Base-by-base conservation (phyloP, 78 protist genomes). In the Speleostelium caveatum region DNA sequence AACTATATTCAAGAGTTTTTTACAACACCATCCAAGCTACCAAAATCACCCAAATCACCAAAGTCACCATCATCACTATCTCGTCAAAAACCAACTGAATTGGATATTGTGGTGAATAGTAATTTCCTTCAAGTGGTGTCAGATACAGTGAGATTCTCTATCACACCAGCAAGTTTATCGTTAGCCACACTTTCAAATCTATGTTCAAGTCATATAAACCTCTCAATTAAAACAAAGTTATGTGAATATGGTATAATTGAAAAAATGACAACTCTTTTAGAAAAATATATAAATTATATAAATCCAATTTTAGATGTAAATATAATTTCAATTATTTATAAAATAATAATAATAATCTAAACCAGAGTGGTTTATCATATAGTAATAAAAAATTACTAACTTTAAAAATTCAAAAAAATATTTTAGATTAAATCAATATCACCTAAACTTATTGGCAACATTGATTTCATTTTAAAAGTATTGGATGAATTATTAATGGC, bases 31-130 rank as follows among this genome's bases (percentile, higher is more conserved):
- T 65, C 91, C 2, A 83, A 60, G 45, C 19, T 83, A 42, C 91
- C 91, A 6, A 67, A 69, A 60, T 83, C 91, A 41, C 91, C 91
- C 5, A 83, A 69, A 22, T 59, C 90, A 41, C 78, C 90, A 10
- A 69, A 51, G 39, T 72, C 78, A 33, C 78, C 78, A 7, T 7
- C 28, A 17, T 12, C n/a, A 45, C 22, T 30, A 4, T 10, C 39
- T 1, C 16, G 24, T 5, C 10, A 45, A n/a, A 72, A 72, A 33
- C 19, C 32, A 12, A 5, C 53, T 24, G 65, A 72, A 33, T 53
- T 72, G 1, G 60, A 51, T n/a, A 33, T 33, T 17, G 32, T 21
- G 42, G 22, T 72, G 16, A 19, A 58, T 45, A 56, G 51, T 24
- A 3, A 68, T 8, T 83, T 83, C 60, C 91, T 56, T 33, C 32